Conservation (phyloP, 2,329 filamentous ascomycete genomes). For the Xylaria sp. region DNA sequence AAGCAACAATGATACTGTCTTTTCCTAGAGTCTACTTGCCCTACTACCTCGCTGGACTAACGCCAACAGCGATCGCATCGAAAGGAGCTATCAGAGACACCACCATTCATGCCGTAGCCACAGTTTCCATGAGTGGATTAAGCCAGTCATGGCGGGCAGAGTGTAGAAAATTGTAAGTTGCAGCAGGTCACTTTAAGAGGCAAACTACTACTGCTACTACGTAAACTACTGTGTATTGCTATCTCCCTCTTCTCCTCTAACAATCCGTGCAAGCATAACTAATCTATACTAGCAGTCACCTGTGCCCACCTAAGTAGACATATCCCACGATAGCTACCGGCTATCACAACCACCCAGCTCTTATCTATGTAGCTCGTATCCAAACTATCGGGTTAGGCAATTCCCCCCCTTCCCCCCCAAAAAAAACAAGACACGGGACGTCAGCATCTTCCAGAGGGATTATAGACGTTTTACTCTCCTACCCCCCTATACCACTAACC, state of each 20-base stretch:
- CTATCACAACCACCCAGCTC: not conserved
- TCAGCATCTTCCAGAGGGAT: no score
- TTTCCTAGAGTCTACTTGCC: not conserved
- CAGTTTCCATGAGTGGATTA: not conserved
- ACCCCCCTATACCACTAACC: no score
- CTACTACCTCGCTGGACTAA: not conserved
- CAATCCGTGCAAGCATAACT: no score
- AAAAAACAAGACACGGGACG: not conserved
- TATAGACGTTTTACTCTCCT: no score
- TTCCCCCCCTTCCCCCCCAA: no score
- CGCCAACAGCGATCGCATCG: conserved; percentile 3
- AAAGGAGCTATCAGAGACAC: not conserved
- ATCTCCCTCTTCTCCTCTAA: not conserved
- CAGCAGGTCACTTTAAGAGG: not conserved
- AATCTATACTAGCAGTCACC: not conserved
- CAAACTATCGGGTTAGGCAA: not conserved
- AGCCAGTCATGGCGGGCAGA: conserved; percentile 1
- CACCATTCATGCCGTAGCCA: not conserved
- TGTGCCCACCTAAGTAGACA: not conserved
- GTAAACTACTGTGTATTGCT: no score
- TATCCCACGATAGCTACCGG: not conserved
- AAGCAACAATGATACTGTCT: not conserved
- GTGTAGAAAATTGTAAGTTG: not conserved
- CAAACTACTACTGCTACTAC: no score
- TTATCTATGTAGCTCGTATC: not conserved